phyloP scores from a whole-genome alignment of 2,329 filamentous ascomycete species.

The Apiospora saccharicola region DNA sequence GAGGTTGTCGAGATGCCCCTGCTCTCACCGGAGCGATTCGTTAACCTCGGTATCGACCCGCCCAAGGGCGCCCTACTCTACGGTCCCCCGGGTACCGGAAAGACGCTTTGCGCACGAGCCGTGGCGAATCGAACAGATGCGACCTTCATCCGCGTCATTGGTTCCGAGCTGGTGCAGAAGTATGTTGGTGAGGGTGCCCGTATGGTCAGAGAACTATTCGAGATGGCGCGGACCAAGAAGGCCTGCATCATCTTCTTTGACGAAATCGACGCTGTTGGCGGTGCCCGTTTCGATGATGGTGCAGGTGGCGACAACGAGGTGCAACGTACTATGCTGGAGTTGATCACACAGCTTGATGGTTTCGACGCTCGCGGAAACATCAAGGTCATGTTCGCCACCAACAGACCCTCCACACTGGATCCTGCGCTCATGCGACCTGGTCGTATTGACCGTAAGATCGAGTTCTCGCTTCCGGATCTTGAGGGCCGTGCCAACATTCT shows the following conservation, averaged over 20 bases:
- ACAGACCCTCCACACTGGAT: slow-evolving; percentile 92
- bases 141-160: slow-evolving; percentile 98
- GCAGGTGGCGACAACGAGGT: slow-evolving; percentile 98
- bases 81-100: slow-evolving; percentile 96
- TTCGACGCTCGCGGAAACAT: slow-evolving; percentile 98
- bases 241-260: slow-evolving; percentile 99
- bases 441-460: slow-evolving; percentile 98
- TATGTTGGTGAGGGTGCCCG: slow-evolving; percentile 98
- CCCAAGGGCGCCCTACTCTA: slow-evolving; percentile 97
- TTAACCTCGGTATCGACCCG: slow-evolving; percentile 98
- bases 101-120: slow-evolving; percentile 95
- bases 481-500: slow-evolving; percentile 98
- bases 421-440: slow-evolving; percentile 97
- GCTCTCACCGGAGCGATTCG: slow-evolving; percentile 94
- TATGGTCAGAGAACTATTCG: slow-evolving; percentile 98
- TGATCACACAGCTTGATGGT: slow-evolving; percentile 95
- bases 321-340: slow-evolving; percentile 95
- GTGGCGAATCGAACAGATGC: slow-evolving; percentile 98
- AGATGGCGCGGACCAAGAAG: slow-evolving; percentile 99
- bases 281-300: slow-evolving; percentile 94
- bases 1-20: slow-evolving; percentile 99
- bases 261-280: slow-evolving; percentile 95
- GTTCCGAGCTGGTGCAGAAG: slow-evolving; percentile 97
- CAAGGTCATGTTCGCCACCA: slow-evolving; percentile 99
- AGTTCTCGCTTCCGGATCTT: slow-evolving; percentile 96